phyloP scores from a whole-genome alignment of 2,329 filamentous ascomycete species.

The Arthrobotrys entomopaga region DNA sequence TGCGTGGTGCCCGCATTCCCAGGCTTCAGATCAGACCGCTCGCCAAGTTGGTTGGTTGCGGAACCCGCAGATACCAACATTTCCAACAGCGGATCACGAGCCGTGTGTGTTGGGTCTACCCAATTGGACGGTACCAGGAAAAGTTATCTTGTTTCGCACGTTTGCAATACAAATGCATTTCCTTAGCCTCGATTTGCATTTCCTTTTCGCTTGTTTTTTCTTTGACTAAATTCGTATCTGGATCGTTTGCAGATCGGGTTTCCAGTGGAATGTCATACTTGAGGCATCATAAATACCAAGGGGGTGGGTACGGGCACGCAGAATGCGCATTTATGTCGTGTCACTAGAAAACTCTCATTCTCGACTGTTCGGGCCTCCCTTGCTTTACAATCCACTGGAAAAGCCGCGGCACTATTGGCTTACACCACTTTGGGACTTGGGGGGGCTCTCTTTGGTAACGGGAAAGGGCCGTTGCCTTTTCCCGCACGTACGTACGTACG shows the following conservation, averaged over 20 bases:
- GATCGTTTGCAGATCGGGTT: background rate
- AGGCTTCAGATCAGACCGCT: constrained; percentile 6
- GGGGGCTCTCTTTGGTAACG: background rate
- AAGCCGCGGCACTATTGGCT: constrained; percentile 18
- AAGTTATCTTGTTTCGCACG: constrained; percentile 13
- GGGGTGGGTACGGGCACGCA: constrained; percentile 23
- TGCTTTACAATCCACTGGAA: constrained; percentile 9
- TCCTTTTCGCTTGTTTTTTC: too few species aligned
- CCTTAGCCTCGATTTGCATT: background rate
- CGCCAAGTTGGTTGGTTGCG: constrained; percentile 25
- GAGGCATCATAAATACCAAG: constrained; percentile 29
- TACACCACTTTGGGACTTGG: constrained; percentile 13
- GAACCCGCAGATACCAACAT: constrained; percentile 29
- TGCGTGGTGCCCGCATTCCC: constrained; percentile 34
- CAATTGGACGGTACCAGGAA: constrained; percentile 24
- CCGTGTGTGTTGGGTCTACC: constrained; percentile 41
- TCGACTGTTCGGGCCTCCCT: constrained; percentile 14
- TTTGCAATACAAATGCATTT: constrained; percentile 1
- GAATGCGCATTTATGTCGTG: constrained; percentile 4
- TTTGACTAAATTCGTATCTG: background rate
- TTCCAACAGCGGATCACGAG: constrained; percentile 50
- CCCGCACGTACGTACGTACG: background rate
- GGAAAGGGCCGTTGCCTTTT: constrained; percentile 26
- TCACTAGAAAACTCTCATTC: constrained; percentile 8
- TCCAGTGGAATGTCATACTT: background rate